Conservation (phyloP, 805 yeast species). For the Yamadazyma phyllophila region DNA sequence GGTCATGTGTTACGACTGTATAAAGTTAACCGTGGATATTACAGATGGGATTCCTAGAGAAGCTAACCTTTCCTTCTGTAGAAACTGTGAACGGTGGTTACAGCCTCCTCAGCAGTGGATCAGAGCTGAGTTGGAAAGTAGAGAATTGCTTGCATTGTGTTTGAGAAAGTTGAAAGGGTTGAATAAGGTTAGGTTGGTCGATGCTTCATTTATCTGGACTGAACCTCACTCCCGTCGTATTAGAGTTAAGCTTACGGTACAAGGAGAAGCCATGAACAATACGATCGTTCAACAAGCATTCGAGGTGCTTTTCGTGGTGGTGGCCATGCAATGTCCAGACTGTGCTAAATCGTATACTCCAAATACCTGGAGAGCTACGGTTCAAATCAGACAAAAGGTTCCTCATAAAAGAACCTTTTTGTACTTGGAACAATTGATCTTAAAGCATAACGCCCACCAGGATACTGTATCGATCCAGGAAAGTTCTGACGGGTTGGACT, state of each 20-base stretch:
- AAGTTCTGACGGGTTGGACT: constrained; percentile 90
- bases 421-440: constrained; percentile 90
- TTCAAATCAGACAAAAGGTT: constrained; percentile 96
- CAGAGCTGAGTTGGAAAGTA: constrained; percentile 81
- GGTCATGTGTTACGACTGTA: constrained; percentile 97
- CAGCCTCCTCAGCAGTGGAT: constrained; percentile 97
- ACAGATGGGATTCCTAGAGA: constrained; percentile 92
- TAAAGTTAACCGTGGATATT: constrained; percentile 87
- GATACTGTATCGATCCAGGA: constrained; percentile 94
- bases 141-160: constrained; percentile 90
- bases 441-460: constrained; percentile 88
- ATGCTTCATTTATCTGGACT: constrained; percentile 97
- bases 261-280: constrained; percentile 92
- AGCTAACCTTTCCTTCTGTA: constrained; percentile 87
- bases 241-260: constrained; percentile 86
- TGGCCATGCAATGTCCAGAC: constrained; percentile 97
- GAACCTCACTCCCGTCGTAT: constrained; percentile 98
- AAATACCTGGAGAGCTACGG: constrained; percentile 97
- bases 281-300: constrained; percentile 92
- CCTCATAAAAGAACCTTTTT: constrained; percentile 95
- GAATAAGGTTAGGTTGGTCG: constrained; percentile 79
- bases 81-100: constrained; percentile 94
- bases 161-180: constrained; percentile 85
- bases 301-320: constrained; percentile 90
- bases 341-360: constrained; percentile 97